These are phyloP conservation scores for Phlegmacium glaucopus DNA, from an alignment of 768 basidiomycete species.

Conservation along the genomic window DNA sequence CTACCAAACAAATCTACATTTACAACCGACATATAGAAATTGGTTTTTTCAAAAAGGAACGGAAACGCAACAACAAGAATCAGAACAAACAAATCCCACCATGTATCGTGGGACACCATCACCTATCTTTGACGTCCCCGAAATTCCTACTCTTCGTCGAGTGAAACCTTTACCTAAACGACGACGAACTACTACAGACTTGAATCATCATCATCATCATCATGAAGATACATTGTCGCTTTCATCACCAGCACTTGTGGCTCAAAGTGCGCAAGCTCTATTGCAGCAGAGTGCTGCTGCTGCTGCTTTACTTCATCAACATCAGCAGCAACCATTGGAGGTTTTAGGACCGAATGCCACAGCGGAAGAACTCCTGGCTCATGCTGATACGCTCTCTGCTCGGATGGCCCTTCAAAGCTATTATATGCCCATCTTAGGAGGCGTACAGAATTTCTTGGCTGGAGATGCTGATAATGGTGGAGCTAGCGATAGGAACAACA, in stretches of 20 bases:
- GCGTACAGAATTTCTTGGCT: slow-evolving; percentile 43
- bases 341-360: slow-evolving; percentile 42
- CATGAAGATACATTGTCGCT: slow-evolving; percentile 4
- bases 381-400: slow-evolving; percentile 54
- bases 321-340: slow-evolving; percentile 18
- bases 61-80: not conserved
- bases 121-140: slow-evolving; percentile 62
- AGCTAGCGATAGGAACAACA: not conserved
- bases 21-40: not conserved
- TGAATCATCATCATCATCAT: slow-evolving; percentile 4
- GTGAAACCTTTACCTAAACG: slow-evolving; percentile 81
- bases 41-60: too few relatives aligned
- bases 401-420: slow-evolving; percentile 61
- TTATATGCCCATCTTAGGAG: slow-evolving; percentile 55
- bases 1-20: not conserved
- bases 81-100: slow-evolving; percentile 11
- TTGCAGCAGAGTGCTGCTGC: slow-evolving; percentile 12
- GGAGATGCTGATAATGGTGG: slow-evolving; percentile 12
- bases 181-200: slow-evolving; percentile 42
- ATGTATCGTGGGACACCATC: slow-evolving; percentile 54
- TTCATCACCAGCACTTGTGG: slow-evolving; percentile 6
- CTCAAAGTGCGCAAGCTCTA: slow-evolving; percentile 7
- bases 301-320: slow-evolving; percentile 12
- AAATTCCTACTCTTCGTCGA: slow-evolving; percentile 58
- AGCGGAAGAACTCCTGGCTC: slow-evolving; percentile 55